These are phyloP conservation scores for Aspergillus sp. DNA, from an alignment of 2,329 filamentous ascomycete species.

Conservation along the genomic window DNA sequence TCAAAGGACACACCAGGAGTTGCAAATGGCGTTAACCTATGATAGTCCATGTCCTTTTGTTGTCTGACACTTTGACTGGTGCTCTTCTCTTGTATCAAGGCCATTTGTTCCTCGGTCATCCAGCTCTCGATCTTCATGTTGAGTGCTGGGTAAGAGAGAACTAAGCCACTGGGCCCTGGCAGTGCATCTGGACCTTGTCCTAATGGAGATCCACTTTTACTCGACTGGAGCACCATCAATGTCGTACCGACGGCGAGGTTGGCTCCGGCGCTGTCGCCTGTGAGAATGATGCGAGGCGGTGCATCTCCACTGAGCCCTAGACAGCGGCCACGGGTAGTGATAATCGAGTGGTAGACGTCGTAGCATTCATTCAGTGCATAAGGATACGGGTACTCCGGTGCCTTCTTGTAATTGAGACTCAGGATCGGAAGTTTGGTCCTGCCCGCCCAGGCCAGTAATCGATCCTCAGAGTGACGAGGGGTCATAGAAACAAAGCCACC, in stretches of 20 bases:
- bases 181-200: slow-evolving; percentile 64
- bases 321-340: slow-evolving; percentile 73
- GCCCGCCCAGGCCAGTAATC: slow-evolving; percentile 87
- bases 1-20: slow-evolving; percentile 83
- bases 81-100: slow-evolving; percentile 81
- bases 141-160: slow-evolving; percentile 85
- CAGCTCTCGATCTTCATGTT: slow-evolving; percentile 99
- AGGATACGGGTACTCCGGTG: slow-evolving; percentile 82
- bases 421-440: slow-evolving; percentile 86
- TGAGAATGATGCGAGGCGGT: slow-evolving; percentile 71
- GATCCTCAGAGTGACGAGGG: slow-evolving; percentile 92
- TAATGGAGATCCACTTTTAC: slow-evolving; percentile 59
- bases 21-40: slow-evolving; percentile 71
- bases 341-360: slow-evolving; percentile 77
- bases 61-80: slow-evolving; percentile 78
- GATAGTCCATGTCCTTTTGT: slow-evolving; percentile 88
- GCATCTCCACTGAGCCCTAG: slow-evolving; percentile 72
- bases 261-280: slow-evolving; percentile 81
- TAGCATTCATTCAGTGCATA: slow-evolving; percentile 87
- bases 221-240: slow-evolving; percentile 85
- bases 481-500: slow-evolving; percentile 97
- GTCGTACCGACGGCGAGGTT: slow-evolving; percentile 80
- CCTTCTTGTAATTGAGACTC: slow-evolving; percentile 88
- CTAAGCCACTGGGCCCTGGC: slow-evolving; percentile 75
- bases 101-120: slow-evolving; percentile 99